Evolutionary conservation across 768 basidiomycete genomes (phyloP).

Genomic region (Hericium rajendrae): DNA sequence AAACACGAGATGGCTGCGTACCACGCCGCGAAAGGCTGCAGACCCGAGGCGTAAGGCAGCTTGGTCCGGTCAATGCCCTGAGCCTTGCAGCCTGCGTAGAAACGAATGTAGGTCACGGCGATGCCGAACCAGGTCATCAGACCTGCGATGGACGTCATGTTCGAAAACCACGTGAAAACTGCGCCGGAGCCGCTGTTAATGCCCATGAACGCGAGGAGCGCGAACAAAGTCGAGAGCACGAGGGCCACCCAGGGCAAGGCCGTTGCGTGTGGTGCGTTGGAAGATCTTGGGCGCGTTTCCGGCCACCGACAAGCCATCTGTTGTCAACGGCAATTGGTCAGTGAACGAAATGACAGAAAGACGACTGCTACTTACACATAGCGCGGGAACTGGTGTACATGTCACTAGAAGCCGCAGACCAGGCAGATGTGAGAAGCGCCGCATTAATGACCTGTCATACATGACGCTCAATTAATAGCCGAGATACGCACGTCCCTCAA

Average conservation of each 20-base stretch:
- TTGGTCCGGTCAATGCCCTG: conserved; percentile 67
- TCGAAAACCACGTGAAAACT: conserved; percentile 76
- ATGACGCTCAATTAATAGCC: not conserved
- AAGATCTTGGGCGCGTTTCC: conserved; percentile 83
- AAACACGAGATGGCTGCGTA: conserved; percentile 27
- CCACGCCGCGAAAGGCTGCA: conserved; percentile 73
- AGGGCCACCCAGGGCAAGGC: conserved; percentile 77
- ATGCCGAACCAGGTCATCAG: conserved; percentile 42
- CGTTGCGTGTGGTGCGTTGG: conserved; percentile 51
- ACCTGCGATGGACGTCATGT: conserved; percentile 39
- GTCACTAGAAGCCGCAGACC: conserved; percentile 89
- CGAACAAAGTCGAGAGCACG: conserved; percentile 54
- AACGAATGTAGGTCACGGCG: conserved; percentile 48
- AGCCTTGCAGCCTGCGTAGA: conserved; percentile 66
- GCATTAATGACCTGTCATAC: conserved; percentile 21
- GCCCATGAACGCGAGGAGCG: conserved; percentile 72
- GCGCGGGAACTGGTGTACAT: conserved; percentile 83
- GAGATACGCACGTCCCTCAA: not conserved
- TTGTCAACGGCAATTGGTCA: not conserved
- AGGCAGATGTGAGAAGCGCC: conserved; percentile 46
- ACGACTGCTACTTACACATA: conserved; percentile 45
- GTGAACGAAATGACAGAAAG: not conserved
- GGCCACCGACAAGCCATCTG: conserved; percentile 72
- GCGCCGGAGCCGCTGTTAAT: conserved; percentile 52
- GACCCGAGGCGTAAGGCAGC: conserved; percentile 56